Conservation (phyloP, 352 stramenopile genomes). For the Saprolegnia parasitica region DNA sequence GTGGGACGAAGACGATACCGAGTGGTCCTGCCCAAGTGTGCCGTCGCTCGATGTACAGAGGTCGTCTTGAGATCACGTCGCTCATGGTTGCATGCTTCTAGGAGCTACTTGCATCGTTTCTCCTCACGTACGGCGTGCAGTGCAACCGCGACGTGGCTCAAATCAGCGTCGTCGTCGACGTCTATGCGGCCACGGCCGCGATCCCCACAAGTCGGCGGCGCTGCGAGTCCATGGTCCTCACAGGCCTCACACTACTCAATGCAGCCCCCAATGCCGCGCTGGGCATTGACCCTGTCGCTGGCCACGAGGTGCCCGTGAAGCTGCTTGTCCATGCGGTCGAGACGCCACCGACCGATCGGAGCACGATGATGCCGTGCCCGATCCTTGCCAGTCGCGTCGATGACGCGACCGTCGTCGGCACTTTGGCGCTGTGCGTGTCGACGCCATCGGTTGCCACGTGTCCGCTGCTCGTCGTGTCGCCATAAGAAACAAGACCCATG, state of each 20-base stretch:
- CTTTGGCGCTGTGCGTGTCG: background rate
- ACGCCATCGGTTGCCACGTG: constrained; percentile 6
- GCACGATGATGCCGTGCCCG: background rate
- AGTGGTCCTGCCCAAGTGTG: constrained; percentile 23
- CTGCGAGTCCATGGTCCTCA: constrained; percentile 14
- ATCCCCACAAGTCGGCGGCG: background rate
- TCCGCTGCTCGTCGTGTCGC: constrained; percentile 30
- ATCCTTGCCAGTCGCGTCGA: background rate
- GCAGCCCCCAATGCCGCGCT: background rate
- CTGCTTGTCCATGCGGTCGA: constrained; percentile 4
- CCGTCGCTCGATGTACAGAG: background rate
- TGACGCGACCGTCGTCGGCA: background rate
- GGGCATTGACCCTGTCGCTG: background rate
- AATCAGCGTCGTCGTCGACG: background rate
- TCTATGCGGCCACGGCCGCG: background rate
- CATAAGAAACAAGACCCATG: background rate
- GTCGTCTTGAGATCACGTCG: background rate
- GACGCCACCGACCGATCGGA: background rate
- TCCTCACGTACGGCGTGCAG: constrained; percentile 11
- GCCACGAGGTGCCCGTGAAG: background rate
- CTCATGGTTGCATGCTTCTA: background rate
- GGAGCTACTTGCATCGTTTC: constrained; percentile 16
- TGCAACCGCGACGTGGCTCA: background rate
- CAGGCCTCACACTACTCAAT: constrained; percentile 20
- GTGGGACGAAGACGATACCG: constrained; percentile 24